Evolutionary conservation across 2,329 filamentous ascomycete species (phyloP), one percentile per base, ranked within the genome.

Genomic region (Claviceps purpurea): DNA sequence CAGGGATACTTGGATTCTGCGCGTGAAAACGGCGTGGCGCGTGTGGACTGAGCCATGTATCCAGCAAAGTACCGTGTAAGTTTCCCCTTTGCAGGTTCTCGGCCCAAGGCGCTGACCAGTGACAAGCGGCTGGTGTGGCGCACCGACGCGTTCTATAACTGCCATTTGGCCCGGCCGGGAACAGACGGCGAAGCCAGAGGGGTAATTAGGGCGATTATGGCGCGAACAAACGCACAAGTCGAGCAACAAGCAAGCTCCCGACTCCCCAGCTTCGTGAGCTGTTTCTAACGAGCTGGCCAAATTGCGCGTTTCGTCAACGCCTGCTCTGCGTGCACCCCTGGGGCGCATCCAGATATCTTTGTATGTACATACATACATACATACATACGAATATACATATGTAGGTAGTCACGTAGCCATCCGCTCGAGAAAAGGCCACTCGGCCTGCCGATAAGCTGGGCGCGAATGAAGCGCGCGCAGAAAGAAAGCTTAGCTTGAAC

Each of bases 121-220:
- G 50, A 37, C 34, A 51, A 49, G 40, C 52, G 38, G 26, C 50
- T 54, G 49, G 41, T 51, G 52, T 51, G 56, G 56, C 57, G 56
- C 57, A 62, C 57, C 60, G 14, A 42, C 40, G 48, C 51, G 48
- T 34, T 34, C 48, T 26, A 50, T 20, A 50, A 50, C 5, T 18
- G 22, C 26, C 48, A 26, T 37, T 40, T 34, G 39, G 39, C 49
- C 52, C 49, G 41, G 50, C 49, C 52, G 52, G 52, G 46, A 54
- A 42, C 52, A 50, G 52, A 50, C 41, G 45, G 22, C 49, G 37
- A 14, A 26, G 18, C 48, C 46, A 48, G 8, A 14, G 8, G 30
- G 30, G 30, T 34, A 34, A 34, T 34, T 34, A 34, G 10, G 30
- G 30, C 30, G 30, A 11, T 34, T 34, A 34, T 34, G 30, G 30